Evolutionary conservation across 2,329 filamentous ascomycete genomes (phyloP).

Genomic region (Phaeosphaeria sp.): DNA sequence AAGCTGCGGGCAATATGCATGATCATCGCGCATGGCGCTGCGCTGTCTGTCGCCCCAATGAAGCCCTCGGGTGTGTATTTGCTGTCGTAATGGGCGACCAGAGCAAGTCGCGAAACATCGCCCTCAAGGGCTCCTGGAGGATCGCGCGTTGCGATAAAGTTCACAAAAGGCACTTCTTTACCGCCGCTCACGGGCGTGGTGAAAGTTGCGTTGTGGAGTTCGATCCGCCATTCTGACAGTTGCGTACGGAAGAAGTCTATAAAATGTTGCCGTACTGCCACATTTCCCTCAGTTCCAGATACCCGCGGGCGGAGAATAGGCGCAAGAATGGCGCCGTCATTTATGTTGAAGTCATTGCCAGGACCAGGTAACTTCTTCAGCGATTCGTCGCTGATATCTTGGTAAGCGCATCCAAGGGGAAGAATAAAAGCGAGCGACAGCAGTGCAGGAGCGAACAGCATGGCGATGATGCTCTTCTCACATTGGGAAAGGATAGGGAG

Average conservation of each 20-base stretch:
- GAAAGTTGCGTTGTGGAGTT: conserved; percentile 87
- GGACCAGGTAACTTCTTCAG: conserved; percentile 74
- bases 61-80: conserved; percentile 83
- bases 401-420: conserved; percentile 57
- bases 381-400: conserved; percentile 74
- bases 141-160: conserved; percentile 88
- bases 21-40: conserved; percentile 92
- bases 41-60: conserved; percentile 92
- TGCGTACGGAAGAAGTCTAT: conserved; percentile 78
- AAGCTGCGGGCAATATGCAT: conserved; percentile 84
- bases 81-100: conserved; percentile 95
- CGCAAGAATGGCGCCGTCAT: conserved; percentile 76
- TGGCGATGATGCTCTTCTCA: conserved; percentile 15
- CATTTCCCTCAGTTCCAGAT: conserved; percentile 80
- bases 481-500: conserved; percentile 10
- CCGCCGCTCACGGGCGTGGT: conserved; percentile 80
- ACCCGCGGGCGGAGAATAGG: conserved; percentile 89
- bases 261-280: conserved; percentile 82
- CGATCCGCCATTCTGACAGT: conserved; percentile 81
- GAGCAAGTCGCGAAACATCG: conserved; percentile 80
- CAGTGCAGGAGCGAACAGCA: conserved; percentile 28
- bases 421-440: conserved; percentile 30
- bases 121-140: conserved; percentile 79
- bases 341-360: conserved; percentile 79
- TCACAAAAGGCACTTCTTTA: conserved; percentile 80